Base-by-base conservation (phyloP, 352 stramenopile genomes). In the Thalassiosira mediterranea region DNA sequence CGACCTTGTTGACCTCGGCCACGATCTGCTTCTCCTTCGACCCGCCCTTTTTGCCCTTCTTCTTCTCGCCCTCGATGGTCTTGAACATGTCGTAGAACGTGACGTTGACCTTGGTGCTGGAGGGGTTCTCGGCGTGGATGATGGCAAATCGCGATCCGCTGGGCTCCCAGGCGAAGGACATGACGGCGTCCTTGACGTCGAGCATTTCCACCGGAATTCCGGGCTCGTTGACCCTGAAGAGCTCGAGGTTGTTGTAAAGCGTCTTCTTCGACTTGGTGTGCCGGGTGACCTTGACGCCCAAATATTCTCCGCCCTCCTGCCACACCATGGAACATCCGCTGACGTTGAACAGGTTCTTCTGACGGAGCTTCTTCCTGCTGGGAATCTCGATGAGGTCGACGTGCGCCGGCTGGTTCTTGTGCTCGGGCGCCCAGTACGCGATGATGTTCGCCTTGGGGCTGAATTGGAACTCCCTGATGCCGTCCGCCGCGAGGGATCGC, bases 281-380 rank as follows among this genome's bases (percentile, higher is more conserved):
- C 23, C 88, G 68, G 0, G 92, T 91, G 0, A 96, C 93, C 83
- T 96, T 95, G 23, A 95, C 87, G 23, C 84, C 86, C 0, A 93
- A 57, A 54, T 91, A 94, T 47, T 97, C 95, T 62, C 97, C 97
- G 67, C 98, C 94, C 72, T 96, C 91, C 75, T 99, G 96, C 96
- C 96, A 98, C 49, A 96, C 93, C 82, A 98, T 93, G 79, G 96
- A 86, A 67, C 88, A 92, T 69, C 98, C 95, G 72, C 90, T 95
- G 40, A 99, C 96, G 74, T 98, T 98, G 84, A 99, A 98, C 34
- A 99, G 73, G 88, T 99, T 99, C 93, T 98, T 98, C 84, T 98
- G 95, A 38, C 96, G 94, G 42, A 99, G 88, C 68, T 98, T 96
- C 26, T 95, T 95, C 52, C 96, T 88, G 46, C 89, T 96, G 13